These are phyloP conservation scores for Penicillium antarcticum DNA, from an alignment of 495 filamentous ascomycete species.

Conservation along the genomic window DNA sequence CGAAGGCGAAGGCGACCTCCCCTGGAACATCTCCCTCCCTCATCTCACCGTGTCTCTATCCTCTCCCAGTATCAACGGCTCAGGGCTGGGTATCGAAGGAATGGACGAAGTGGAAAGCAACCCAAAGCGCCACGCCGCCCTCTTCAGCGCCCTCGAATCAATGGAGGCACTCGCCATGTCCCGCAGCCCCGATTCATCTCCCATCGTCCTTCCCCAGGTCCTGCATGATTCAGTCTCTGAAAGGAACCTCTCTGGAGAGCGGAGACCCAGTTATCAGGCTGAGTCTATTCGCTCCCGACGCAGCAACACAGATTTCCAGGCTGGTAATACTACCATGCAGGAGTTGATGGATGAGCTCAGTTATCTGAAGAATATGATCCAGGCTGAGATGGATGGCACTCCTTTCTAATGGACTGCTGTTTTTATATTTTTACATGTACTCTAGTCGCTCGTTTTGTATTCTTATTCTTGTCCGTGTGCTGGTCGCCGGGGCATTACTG, in stretches of 20 bases:
- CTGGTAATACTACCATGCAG: constrained; percentile 39
- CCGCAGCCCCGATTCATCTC: constrained; percentile 22
- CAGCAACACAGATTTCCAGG: constrained; percentile 22
- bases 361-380: constrained; percentile 51
- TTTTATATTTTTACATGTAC: neutral
- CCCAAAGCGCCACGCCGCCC: constrained; percentile 45
- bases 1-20: constrained; percentile 25
- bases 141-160: constrained; percentile 35
- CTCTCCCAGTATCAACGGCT: constrained; percentile 26
- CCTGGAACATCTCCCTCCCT: constrained; percentile 25
- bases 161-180: constrained; percentile 29
- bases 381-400: constrained; percentile 30
- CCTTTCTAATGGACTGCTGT: constrained; percentile 14
- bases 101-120: constrained; percentile 39
- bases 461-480: constrained; percentile 1
- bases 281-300: constrained; percentile 13
- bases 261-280: neutral
- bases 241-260: neutral
- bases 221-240: constrained; percentile 7
- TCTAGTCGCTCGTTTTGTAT: neutral
- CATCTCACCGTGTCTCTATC: constrained; percentile 32
- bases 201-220: constrained; percentile 24
- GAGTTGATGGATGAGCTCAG: constrained; percentile 52
- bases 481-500: constrained; percentile 2
- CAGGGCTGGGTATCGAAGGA: constrained; percentile 37